Evolutionary conservation across 2,329 filamentous ascomycete species (phyloP).

Genomic region (Aspergillus piperis): DNA sequence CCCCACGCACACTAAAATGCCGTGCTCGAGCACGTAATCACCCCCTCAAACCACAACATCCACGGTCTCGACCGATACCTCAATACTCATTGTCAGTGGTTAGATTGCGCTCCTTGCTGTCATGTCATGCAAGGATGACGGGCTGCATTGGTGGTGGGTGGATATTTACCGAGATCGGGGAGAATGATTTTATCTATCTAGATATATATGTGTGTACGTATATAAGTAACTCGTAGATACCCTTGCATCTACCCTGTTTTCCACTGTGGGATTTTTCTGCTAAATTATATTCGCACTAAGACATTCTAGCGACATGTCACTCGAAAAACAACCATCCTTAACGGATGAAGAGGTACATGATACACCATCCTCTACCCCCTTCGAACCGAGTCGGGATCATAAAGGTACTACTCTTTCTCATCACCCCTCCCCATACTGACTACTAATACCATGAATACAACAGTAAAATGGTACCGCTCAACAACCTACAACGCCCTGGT

Average conservation of each 20-base stretch:
- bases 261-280: background rate
- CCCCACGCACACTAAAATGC: constrained; percentile 18
- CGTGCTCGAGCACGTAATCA: constrained; percentile 38
- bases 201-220: too few species aligned
- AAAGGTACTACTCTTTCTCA: constrained; percentile 8
- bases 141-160: background rate
- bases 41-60: constrained; percentile 29
- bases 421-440: background rate
- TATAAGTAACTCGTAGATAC: background rate
- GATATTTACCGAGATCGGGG: too few species aligned
- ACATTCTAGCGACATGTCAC: background rate
- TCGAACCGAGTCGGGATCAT: background rate
- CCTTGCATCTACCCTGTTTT: background rate
- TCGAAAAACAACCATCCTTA: constrained; percentile 19
- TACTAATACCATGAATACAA: too few species aligned
- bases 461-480: constrained; percentile 66
- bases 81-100: too few species aligned
- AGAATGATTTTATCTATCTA: too few species aligned
- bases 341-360: constrained; percentile 24
- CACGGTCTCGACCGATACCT: background rate
- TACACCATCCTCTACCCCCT: background rate
- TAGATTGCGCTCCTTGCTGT: too few species aligned
- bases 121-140: background rate
- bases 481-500: constrained; percentile 73
- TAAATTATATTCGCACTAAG: background rate